These are phyloP conservation scores for Pseudopithomyces chartarum DNA, from an alignment of 2,329 filamentous ascomycete genomes.

Conservation along the genomic window DNA sequence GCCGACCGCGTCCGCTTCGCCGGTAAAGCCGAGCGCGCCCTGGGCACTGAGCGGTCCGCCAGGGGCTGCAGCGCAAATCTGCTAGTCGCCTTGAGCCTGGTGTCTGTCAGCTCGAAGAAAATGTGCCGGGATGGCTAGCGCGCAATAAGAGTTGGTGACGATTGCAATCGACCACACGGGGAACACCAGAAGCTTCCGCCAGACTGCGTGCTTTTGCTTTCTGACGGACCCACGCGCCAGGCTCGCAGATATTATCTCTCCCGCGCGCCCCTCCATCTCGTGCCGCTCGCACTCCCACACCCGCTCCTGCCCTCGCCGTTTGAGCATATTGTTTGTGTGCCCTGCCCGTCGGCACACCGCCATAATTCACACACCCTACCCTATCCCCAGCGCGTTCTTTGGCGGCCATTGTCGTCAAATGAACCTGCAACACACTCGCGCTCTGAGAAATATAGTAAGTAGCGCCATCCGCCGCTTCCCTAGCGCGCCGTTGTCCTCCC, in stretches of 20 bases:
- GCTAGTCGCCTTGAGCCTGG: not conserved
- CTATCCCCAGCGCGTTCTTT: conserved; percentile 78
- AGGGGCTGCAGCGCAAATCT: conserved; percentile 15
- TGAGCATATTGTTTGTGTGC: conserved; percentile 10
- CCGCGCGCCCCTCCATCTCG: conserved; percentile 24
- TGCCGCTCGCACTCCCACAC: conserved; percentile 13
- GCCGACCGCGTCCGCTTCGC: conserved; percentile 11
- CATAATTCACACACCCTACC: conserved; percentile 23
- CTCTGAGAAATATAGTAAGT: conserved; percentile 68
- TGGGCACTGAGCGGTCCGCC: not conserved
- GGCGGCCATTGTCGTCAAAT: conserved; percentile 93
- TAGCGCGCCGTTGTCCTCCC: conserved; percentile 19
- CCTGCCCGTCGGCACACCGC: conserved; percentile 17
- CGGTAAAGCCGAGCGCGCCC: conserved; percentile 14
- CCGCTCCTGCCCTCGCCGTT: not conserved
- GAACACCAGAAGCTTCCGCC: conserved; percentile 17
- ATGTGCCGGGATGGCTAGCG: conserved; percentile 17
- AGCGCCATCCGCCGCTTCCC: conserved; percentile 2
- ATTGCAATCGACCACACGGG: conserved; percentile 9
- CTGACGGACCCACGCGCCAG: conserved; percentile 11
- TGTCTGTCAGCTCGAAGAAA: conserved; percentile 25
- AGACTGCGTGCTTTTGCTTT: conserved; percentile 19
- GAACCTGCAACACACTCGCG: conserved; percentile 83
- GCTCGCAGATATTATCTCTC: conserved; percentile 27
- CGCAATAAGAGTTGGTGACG: conserved; percentile 20